Base-by-base conservation (phyloP, 371 early-diverging fungal genomes). In the Paraphysoderma sedebokerense region DNA sequence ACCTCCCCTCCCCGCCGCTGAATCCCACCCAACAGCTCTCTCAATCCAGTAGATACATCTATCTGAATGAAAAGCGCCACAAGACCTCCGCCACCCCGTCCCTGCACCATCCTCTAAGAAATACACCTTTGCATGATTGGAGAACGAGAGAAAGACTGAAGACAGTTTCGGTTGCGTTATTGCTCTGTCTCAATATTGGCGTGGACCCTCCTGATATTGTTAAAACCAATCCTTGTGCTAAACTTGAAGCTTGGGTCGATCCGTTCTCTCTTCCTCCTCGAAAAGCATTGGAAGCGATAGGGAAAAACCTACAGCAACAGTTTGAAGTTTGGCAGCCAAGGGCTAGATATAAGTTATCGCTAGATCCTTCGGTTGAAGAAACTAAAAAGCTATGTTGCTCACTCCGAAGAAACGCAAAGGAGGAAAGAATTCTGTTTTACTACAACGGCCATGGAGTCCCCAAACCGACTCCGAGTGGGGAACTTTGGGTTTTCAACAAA, bases 401-500 rank as follows among this genome's bases (percentile, higher is more conserved):
- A 34, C 68, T 89, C 57, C 62, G 95, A 32, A 70, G 85, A 28
- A 79, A 70, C 51, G 85, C 89, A 27, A 91, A 89, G 61, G 91
- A 91, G 47, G 93, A 92, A 48, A 73, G 98, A 5, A 77, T 95
- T 33, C 63, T 97, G 47, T 90, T 93, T 53, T 92, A 97, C 57
- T 97, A 95, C 69, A 97, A 97, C 51, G 98, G 98, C 15, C 95
- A 95, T 51, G 98, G 98, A 38, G 96, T 97, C 17, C 98, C 98
- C 12, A 82, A 82, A 47, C 93, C 96, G 4, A 92, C 96, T 1
- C 61, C 73, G 5, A 86, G 85, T 52, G 98, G 98, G 36, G 98
- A 97, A 60, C 80, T 95, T 33, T 97, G 98, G 98, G 95, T 91
- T 31, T 97, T 95, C 56, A 95, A 97, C 70, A 82, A 85, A 52